Percentiles rank a stretch among this genome's conserved stretches.
These are phyloP conservation scores for Lavandula angustifolia DNA, from an alignment of 257 asterid genomes.

Conservation along the genomic window DNA sequence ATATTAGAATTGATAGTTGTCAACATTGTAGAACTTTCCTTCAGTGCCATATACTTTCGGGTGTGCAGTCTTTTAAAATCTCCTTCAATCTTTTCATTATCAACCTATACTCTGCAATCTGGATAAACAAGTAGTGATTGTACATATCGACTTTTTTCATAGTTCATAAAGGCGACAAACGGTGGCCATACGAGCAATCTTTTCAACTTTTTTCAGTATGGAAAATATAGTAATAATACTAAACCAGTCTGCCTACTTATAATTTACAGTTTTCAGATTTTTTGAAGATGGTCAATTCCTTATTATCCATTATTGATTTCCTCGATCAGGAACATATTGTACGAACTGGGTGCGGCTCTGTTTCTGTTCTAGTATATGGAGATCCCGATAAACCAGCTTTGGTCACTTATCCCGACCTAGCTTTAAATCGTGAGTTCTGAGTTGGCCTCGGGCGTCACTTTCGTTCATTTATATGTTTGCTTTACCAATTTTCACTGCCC, in stretches of 20 bases:
- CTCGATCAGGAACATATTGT: constrained; percentile 75
- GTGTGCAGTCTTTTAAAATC: constrained; percentile 34
- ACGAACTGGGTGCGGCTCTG: constrained; percentile 70
- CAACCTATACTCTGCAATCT: constrained; percentile 24
- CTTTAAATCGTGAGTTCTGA: constrained; percentile 79
- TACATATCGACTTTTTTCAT: constrained; percentile 27
- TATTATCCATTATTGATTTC: constrained; percentile 20
- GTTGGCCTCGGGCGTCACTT: constrained; percentile 39
- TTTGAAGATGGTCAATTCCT: constrained; percentile 19
- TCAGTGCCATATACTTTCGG: constrained; percentile 29
- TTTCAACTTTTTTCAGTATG: constrained; percentile 19
- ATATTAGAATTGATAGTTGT: constrained; percentile 23
- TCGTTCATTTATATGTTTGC: constrained; percentile 48
- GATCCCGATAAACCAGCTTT: constrained; percentile 92
- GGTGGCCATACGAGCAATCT: constrained; percentile 25
- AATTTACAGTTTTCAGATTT: not conserved
- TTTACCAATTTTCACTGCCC: constrained; percentile 1
- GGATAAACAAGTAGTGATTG: constrained; percentile 35
- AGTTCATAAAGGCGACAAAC: constrained; percentile 23
- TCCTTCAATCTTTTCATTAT: constrained; percentile 30
- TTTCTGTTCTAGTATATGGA: constrained; percentile 84
- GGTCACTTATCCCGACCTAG: constrained; percentile 92
- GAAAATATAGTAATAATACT: constrained; percentile 19
- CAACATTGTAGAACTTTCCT: constrained; percentile 10
- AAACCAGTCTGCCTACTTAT: not conserved